Conservation (phyloP, 805 yeast species). For the Candida insectorum region DNA sequence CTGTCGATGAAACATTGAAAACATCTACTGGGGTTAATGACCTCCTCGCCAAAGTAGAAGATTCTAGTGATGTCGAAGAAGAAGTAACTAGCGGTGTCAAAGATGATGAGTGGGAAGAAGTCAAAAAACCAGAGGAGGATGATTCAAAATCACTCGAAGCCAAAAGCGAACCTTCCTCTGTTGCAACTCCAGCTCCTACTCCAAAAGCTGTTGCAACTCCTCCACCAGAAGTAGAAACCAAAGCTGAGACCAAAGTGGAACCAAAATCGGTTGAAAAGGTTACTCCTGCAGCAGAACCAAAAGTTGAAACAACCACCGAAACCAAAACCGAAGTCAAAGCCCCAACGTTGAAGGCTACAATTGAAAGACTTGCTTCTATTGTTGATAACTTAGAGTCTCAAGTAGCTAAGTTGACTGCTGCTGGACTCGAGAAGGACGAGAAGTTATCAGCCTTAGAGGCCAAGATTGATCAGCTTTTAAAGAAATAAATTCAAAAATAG, state of each 20-base stretch:
- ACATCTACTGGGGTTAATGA: conserved; percentile 31
- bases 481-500: conserved; percentile 22
- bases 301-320: conserved; percentile 16
- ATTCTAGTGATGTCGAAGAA: conserved; percentile 38
- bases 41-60: conserved; percentile 36
- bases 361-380: conserved; percentile 60
- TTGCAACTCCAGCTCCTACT: conserved; percentile 10
- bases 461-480: conserved; percentile 55
- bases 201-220: conserved; percentile 4
- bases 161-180: conserved; percentile 7
- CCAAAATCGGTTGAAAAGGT: conserved; percentile 10
- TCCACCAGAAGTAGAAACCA: conserved; percentile 9
- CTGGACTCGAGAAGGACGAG: conserved; percentile 64
- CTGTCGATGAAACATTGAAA: conserved; percentile 38
- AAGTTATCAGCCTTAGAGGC: conserved; percentile 55
- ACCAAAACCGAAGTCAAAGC: conserved; percentile 35
- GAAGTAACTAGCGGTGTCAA: conserved; percentile 19
- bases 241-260: conserved; percentile 5
- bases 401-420: conserved; percentile 46
- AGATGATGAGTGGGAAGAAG: conserved; percentile 43
- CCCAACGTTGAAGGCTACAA: conserved; percentile 67
- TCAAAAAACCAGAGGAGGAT: conserved; percentile 22
- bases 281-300: conserved; percentile 6
- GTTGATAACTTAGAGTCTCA: conserved; percentile 57
- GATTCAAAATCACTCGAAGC: conserved; percentile 7